Evolutionary conservation across 805 yeast genomes (phyloP).

Genomic region (Saturnispora silvae): DNA sequence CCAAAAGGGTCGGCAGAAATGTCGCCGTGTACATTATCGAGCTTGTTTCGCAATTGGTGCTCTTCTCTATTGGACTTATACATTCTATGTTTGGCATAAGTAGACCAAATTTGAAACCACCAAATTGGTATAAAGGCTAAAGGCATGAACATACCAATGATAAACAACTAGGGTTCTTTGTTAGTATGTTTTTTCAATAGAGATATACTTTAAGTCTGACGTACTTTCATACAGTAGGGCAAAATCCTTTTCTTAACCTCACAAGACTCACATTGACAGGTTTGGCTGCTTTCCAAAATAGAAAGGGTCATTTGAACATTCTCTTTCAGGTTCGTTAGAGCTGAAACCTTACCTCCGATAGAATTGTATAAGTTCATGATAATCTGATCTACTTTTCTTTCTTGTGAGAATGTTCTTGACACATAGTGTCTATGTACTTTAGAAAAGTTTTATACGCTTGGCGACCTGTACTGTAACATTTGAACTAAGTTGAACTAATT

Average conservation of each 20-base stretch:
- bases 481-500: neutral
- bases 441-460: too few relatives aligned
- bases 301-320: neutral
- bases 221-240: slow-evolving; percentile 6
- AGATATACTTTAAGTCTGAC: too few relatives aligned
- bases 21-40: neutral
- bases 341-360: slow-evolving; percentile 4
- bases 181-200: too few relatives aligned
- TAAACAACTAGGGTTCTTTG: slow-evolving; percentile 10
- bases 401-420: too few relatives aligned
- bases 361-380: slow-evolving; percentile 7
- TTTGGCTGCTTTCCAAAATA: neutral
- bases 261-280: slow-evolving; percentile 10
- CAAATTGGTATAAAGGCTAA: slow-evolving; percentile 6
- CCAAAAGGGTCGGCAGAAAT: slow-evolving; percentile 2
- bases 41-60: too few relatives aligned
- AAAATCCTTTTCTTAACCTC: slow-evolving; percentile 3
- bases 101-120: slow-evolving; percentile 1
- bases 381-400: too few relatives aligned
- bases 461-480: neutral
- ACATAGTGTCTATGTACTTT: too few relatives aligned
- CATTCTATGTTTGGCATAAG: neutral
- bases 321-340: neutral
- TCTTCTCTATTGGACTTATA: neutral
- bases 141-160: slow-evolving; percentile 9